A percentile compares a stretch with the other conserved stretches of the same genome.
phyloP scores from a whole-genome alignment of 2,329 filamentous ascomycete species.

The Colletotrichum tropicale region DNA sequence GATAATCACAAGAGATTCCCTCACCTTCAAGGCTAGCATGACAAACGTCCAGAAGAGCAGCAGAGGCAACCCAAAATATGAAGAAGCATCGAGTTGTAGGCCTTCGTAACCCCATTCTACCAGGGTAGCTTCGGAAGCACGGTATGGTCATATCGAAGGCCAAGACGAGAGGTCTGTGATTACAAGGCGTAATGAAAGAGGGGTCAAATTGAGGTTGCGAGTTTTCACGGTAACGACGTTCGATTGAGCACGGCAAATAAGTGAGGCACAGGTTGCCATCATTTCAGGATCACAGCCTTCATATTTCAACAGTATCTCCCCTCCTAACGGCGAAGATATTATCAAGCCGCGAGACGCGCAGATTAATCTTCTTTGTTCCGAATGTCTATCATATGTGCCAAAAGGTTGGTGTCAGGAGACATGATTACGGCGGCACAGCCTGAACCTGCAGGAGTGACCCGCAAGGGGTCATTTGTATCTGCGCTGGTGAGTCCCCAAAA shows the following conservation, averaged over 20 bases:
- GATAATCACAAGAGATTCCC: accelerated
- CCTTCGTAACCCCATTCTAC: accelerated
- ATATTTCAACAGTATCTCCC: not conserved
- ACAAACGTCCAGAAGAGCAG: not conserved
- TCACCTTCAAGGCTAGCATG: accelerated
- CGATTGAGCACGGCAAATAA: accelerated
- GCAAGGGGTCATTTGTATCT: not conserved
- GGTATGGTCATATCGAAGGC: accelerated
- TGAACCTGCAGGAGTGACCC: accelerated
- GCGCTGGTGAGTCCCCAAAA: not conserved
- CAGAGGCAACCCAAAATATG: not conserved
- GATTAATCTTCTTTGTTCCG: not conserved
- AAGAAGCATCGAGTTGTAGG: not conserved
- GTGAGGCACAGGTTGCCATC: not conserved
- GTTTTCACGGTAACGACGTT: not conserved
- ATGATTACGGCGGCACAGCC: not conserved
- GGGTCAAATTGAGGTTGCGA: accelerated
- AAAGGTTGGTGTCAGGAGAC: accelerated
- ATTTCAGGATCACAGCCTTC: not conserved
- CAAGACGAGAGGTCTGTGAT: not conserved
- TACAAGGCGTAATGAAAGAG: not conserved
- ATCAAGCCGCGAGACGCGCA: not conserved
- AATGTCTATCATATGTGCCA: not conserved
- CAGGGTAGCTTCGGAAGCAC: accelerated
- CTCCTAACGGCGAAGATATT: not conserved